Percentiles rank a stretch among this genome's conserved stretches.
Evolutionary conservation across 2,329 filamentous ascomycete species (phyloP).

Genomic region (Lachnellula subtilissima): DNA sequence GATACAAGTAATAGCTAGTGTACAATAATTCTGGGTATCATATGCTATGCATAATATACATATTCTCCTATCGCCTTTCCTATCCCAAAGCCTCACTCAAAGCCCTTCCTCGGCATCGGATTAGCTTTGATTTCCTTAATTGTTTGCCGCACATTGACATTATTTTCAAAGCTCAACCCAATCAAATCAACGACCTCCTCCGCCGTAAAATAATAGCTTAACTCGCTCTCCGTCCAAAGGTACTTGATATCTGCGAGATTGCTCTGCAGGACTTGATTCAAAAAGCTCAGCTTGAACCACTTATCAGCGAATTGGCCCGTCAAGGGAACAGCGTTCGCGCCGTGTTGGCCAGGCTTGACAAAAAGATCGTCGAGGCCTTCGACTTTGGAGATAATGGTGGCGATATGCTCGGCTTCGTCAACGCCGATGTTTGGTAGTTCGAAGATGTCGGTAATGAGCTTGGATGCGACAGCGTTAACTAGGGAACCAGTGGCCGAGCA

Average conservation of each 20-base stretch:
- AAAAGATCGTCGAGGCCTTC: conserved; percentile 58
- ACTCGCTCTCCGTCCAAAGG: conserved; percentile 61
- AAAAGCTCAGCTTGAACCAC: conserved; percentile 61
- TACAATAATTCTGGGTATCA: too few relatives aligned
- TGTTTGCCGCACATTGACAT: conserved; percentile 50
- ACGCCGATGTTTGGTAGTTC: conserved; percentile 58
- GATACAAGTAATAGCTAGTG: too few relatives aligned
- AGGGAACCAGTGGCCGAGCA: conserved; percentile 58
- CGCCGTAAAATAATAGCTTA: conserved; percentile 57
- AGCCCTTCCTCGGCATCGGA: conserved; percentile 36
- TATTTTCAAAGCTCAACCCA: conserved; percentile 60
- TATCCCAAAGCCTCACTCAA: too few relatives aligned
- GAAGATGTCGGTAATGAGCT: conserved; percentile 58
- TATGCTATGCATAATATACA: too few relatives aligned
- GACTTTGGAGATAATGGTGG: conserved; percentile 52
- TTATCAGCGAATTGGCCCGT: conserved; percentile 57
- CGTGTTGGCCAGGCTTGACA: conserved; percentile 34
- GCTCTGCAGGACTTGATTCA: conserved; percentile 61
- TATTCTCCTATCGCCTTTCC: too few relatives aligned
- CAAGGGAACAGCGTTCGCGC: conserved; percentile 34
- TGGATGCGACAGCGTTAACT: conserved; percentile 53
- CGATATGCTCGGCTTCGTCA: conserved; percentile 59
- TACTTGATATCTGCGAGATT: conserved; percentile 60
- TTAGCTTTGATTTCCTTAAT: conserved; percentile 53
- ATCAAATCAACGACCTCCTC: conserved; percentile 60